Conservation (phyloP, 768 basidiomycete species). For the Porphyrellus cyaneotinctus region DNA sequence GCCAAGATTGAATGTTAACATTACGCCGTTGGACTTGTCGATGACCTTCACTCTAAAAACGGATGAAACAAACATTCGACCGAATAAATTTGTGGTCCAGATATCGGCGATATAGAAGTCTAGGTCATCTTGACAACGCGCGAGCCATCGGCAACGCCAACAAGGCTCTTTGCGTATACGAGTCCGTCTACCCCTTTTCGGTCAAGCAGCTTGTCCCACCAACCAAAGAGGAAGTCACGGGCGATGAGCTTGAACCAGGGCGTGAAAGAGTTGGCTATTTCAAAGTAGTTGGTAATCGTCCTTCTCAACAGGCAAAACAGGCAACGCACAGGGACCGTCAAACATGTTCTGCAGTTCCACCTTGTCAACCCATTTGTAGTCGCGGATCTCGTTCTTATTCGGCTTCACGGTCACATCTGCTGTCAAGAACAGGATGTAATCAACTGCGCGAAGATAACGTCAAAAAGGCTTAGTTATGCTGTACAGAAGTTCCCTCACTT, state of each 20-base stretch:
- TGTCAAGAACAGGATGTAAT: conserved; percentile 95
- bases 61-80: too few species aligned
- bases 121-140: conserved; percentile 68
- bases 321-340: conserved; percentile 57
- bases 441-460: conserved; percentile 54
- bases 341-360: conserved; percentile 91
- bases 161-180: conserved; percentile 47
- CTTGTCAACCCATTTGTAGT: conserved; percentile 87
- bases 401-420: conserved; percentile 78
- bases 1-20: too few species aligned
- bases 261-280: conserved; percentile 80
- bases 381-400: conserved; percentile 89
- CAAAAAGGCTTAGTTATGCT: background rate
- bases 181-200: conserved; percentile 55
- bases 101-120: too few species aligned
- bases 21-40: too few species aligned
- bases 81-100: background rate
- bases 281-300: background rate
- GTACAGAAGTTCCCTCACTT: conserved; percentile 46
- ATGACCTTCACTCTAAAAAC: too few species aligned
- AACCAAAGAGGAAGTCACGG: conserved; percentile 92
- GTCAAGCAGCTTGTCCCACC: conserved; percentile 90
- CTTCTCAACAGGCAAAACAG: conserved; percentile 1
- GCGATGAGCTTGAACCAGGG: conserved; percentile 99
- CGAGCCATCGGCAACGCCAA: conserved; percentile 63